Evolutionary conservation across 352 stramenopile species (phyloP), one percentile per base, ranked within the genome.

Genomic region (Paralagenidium karlingii): DNA sequence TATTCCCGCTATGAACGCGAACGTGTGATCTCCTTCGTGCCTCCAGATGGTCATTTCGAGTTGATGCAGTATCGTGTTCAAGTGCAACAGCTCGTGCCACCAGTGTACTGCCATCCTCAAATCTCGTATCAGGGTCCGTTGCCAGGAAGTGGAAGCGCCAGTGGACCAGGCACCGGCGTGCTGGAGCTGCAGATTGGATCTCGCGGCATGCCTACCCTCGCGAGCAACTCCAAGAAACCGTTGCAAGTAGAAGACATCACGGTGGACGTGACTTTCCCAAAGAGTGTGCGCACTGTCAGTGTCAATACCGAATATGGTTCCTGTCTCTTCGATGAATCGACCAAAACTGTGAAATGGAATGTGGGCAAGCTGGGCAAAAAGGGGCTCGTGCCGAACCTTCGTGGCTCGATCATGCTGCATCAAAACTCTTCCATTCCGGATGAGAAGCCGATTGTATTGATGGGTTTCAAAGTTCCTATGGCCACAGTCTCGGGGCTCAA

Each of bases 1-100:
- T 98, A 98, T 61, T 84, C 77, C 12, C 66, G 90, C 28, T 99
- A 95, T 59, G 95, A 98, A 46, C 76, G 82, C 20, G 94, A 98
- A 54, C 75, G 85, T 29, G 85, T 98, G 8, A 91, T 98, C 43
- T 97, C 78, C 47, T 99, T 99, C 55, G 91, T 99, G 15, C 95
- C 95, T 1, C 95, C 95, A 11, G 95, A 99, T 71, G 95, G 95
- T 30, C 67, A 92, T 29, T 99, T 99, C 65, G 89, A 98, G 64
- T 61, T 90, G 24, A 87, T 90, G 76, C 73, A 90, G 44, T 90
- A 87, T 57, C 76, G 76, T 25, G 76, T 90, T 2, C 73, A 87
- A 47, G 60, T 85, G 34, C 66, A 91, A 34, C 73, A 86, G 44
- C 63, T 89, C 32, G 59, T 85, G 6, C 83, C 83, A 4, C 86